Percentiles rank a stretch among this genome's conserved stretches.
Conservation (phyloP, 257 asterid genomes). For the Jacaranda copaia region DNA sequence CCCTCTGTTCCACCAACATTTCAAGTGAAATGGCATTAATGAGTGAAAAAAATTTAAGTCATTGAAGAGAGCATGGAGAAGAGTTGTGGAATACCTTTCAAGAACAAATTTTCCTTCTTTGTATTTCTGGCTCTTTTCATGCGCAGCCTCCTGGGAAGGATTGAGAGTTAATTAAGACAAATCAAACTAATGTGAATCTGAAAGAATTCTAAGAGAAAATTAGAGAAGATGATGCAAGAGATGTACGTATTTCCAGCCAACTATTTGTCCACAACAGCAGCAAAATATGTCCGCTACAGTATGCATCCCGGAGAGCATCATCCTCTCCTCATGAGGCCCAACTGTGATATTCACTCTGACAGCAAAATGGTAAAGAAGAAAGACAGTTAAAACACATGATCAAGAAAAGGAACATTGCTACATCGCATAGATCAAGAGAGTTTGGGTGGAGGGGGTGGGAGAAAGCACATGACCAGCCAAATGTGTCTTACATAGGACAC, state of each 20-base stretch:
- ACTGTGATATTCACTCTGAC: conserved; percentile 65
- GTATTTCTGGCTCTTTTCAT: conserved; percentile 72
- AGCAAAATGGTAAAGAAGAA: conserved; percentile 2
- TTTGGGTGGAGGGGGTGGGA: too few relatives aligned
- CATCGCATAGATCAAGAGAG: background rate
- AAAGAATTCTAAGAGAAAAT: background rate
- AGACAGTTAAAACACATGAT: background rate
- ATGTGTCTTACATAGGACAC: background rate
- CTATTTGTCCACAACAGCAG: conserved; percentile 74
- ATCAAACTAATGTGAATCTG: background rate
- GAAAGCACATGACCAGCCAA: background rate
- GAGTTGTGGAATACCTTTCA: conserved; percentile 55
- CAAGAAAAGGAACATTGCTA: background rate
- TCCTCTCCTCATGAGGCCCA: conserved; percentile 78
- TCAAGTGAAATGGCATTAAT: background rate
- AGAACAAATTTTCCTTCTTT: conserved; percentile 87
- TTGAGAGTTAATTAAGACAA: background rate
- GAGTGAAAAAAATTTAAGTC: background rate
- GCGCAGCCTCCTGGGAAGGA: conserved; percentile 65
- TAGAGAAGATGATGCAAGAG: background rate
- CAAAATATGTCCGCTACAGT: conserved; percentile 83
- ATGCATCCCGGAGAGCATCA: conserved; percentile 84
- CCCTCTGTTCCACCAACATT: conserved; percentile 54
- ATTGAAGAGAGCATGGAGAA: background rate
- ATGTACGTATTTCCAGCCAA: conserved; percentile 92